A percentile compares a stretch with the other conserved stretches of the same genome.
These are phyloP conservation scores for Cercophora newfieldiana DNA, from an alignment of 495 filamentous ascomycete species.

Conservation along the genomic window DNA sequence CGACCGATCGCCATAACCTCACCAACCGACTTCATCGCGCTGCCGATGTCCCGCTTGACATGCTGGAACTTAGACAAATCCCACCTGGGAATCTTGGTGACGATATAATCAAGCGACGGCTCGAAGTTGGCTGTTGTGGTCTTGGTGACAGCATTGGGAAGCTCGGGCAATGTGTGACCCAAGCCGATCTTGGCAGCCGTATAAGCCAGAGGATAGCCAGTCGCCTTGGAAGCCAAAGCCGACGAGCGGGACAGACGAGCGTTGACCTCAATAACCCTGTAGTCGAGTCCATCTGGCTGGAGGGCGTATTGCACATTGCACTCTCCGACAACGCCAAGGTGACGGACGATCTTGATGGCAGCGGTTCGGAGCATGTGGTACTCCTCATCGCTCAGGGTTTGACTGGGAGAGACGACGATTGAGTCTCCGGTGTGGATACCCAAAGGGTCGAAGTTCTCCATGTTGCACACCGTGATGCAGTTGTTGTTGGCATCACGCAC, in stretches of 20 bases:
- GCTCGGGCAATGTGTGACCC: slow-evolving; percentile 88
- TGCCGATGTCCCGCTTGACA: slow-evolving; percentile 95
- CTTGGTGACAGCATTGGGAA: slow-evolving; percentile 96
- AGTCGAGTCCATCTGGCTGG: slow-evolving; percentile 91
- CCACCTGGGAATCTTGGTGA: slow-evolving; percentile 98
- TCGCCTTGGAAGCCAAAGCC: slow-evolving; percentile 94
- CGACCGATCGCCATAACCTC: slow-evolving; percentile 99
- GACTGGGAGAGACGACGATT: slow-evolving; percentile 93
- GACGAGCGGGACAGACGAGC: slow-evolving; percentile 96
- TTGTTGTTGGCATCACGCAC: slow-evolving; percentile 93
- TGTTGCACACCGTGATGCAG: slow-evolving; percentile 99
- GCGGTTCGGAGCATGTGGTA: slow-evolving; percentile 98
- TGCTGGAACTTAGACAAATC: slow-evolving; percentile 98
- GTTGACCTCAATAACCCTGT: slow-evolving; percentile 98
- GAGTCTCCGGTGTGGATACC: slow-evolving; percentile 97
- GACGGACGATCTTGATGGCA: slow-evolving; percentile 93
- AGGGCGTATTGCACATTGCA: slow-evolving; percentile 98
- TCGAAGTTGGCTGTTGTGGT: slow-evolving; percentile 99
- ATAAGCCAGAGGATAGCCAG: slow-evolving; percentile 94
- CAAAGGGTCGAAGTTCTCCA: slow-evolving; percentile 98
- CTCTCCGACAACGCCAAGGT: slow-evolving; percentile 93
- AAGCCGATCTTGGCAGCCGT: slow-evolving; percentile 96
- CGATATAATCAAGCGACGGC: slow-evolving; percentile 93
- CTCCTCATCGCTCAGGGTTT: slow-evolving; percentile 94
- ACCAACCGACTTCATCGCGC: slow-evolving; percentile 96